These are phyloP conservation scores for Selenicereus undatus DNA, from an alignment of 148 eudicot species.

Conservation along the genomic window DNA sequence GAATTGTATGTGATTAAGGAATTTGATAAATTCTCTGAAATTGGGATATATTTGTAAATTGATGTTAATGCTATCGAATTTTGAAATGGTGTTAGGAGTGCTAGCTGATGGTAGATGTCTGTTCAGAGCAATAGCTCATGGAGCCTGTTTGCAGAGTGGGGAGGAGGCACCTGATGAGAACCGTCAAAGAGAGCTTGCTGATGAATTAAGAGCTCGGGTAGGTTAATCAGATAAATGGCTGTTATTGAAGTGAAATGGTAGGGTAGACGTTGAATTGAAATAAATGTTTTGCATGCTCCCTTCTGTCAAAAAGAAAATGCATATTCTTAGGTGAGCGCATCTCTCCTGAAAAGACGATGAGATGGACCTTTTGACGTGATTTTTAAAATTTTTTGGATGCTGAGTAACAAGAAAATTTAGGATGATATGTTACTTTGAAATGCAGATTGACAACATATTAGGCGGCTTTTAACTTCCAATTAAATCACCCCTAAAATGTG, in stretches of 20 bases:
- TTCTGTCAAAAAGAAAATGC: too few species aligned
- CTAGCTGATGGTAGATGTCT: slow-evolving; percentile 71
- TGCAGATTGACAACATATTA: too few species aligned
- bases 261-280: neutral
- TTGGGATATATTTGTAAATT: neutral
- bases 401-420: too few species aligned
- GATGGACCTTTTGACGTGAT: too few species aligned
- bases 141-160: slow-evolving; percentile 69
- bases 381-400: too few species aligned
- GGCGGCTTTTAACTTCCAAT: too few species aligned
- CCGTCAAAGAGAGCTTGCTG: slow-evolving; percentile 69
- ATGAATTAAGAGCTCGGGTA: slow-evolving; percentile 76
- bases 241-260: neutral
- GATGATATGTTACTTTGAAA: too few species aligned
- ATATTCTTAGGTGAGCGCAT: too few species aligned
- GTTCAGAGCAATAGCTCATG: slow-evolving; percentile 78
- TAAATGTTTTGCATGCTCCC: neutral
- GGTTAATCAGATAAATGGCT: neutral
- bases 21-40: too few species aligned
- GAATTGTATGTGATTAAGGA: neutral
- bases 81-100: slow-evolving; percentile 38
- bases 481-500: too few species aligned
- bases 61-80: neutral
- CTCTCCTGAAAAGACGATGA: too few species aligned
- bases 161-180: slow-evolving; percentile 62